Percentiles rank a stretch among this genome's conserved stretches.
These are phyloP conservation scores for Phytophthora citricola DNA, from an alignment of 352 stramenopile genomes.

Conservation along the genomic window DNA sequence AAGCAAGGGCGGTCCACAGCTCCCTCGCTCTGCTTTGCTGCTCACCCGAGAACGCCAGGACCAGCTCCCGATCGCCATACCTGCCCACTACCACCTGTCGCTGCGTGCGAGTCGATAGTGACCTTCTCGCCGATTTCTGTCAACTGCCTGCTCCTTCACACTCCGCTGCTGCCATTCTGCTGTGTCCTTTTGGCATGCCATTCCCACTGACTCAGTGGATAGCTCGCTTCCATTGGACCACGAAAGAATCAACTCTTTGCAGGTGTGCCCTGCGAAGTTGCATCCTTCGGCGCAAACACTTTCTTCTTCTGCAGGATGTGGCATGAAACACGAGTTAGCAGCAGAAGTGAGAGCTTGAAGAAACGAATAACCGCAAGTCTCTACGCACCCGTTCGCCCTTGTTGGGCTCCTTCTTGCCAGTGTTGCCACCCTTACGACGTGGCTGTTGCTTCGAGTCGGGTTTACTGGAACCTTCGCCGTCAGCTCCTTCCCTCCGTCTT, in stretches of 20 bases:
- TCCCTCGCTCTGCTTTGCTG: slow-evolving; percentile 13
- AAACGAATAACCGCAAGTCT: neutral
- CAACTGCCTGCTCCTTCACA: slow-evolving; percentile 25
- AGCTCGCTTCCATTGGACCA: slow-evolving; percentile 13
- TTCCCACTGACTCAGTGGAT: slow-evolving; percentile 9
- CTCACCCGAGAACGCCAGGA: slow-evolving; percentile 9
- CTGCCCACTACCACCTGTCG: slow-evolving; percentile 13
- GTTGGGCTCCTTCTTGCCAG: slow-evolving; percentile 43
- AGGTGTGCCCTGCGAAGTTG: slow-evolving; percentile 42
- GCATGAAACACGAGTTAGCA: slow-evolving; percentile 6
- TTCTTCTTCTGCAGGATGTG: slow-evolving; percentile 59
- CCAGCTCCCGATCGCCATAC: slow-evolving; percentile 16
- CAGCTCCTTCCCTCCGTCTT: slow-evolving; percentile 31
- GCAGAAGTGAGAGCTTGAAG: neutral
- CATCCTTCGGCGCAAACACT: slow-evolving; percentile 67
- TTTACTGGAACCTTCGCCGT: slow-evolving; percentile 24
- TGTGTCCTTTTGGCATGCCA: slow-evolving; percentile 19
- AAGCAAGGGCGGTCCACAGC: slow-evolving; percentile 13
- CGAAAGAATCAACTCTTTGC: slow-evolving; percentile 44
- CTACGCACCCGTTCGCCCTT: slow-evolving; percentile 42
- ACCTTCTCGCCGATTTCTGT: slow-evolving; percentile 16
- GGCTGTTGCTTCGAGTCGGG: slow-evolving; percentile 36
- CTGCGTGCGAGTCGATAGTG: slow-evolving; percentile 14
- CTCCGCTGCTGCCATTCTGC: slow-evolving; percentile 20
- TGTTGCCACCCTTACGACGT: slow-evolving; percentile 36